Percentiles rank a stretch among this genome's conserved stretches.
These are phyloP conservation scores for Irpex lacteus DNA, from an alignment of 1,284 basidiomycete species.

Conservation along the genomic window DNA sequence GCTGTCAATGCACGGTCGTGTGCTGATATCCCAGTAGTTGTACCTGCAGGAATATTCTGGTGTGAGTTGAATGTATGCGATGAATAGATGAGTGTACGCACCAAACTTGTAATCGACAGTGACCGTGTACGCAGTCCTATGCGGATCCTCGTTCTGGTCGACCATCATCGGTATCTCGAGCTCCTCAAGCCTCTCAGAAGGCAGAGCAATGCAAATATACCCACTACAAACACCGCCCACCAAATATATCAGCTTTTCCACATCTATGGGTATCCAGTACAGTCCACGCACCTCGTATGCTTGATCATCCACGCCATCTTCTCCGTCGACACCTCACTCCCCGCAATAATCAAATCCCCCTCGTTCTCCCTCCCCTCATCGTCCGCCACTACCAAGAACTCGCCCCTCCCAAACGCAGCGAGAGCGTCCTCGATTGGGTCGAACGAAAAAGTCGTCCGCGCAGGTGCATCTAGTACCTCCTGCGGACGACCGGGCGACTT, in stretches of 20 bases:
- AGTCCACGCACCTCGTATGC: slow-evolving; percentile 76
- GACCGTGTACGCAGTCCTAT: slow-evolving; percentile 96
- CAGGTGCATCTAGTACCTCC: slow-evolving; percentile 21
- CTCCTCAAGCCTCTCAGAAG: slow-evolving; percentile 70
- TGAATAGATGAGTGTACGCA: slow-evolving; percentile 28
- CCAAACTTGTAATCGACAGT: slow-evolving; percentile 93
- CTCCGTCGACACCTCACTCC: slow-evolving; percentile 80
- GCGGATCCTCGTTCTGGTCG: slow-evolving; percentile 84
- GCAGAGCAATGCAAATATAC: slow-evolving; percentile 91
- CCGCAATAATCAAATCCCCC: slow-evolving; percentile 90
- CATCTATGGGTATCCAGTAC: neutral
- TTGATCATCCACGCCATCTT: slow-evolving; percentile 99
- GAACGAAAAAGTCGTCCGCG: slow-evolving; percentile 37
- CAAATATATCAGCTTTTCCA: neutral
- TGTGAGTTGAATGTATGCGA: neutral
- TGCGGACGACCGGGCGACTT: slow-evolving; percentile 23
- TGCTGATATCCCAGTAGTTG: slow-evolving; percentile 96
- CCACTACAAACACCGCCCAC: slow-evolving; percentile 53
- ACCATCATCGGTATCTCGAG: slow-evolving; percentile 96
- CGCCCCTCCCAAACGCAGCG: slow-evolving; percentile 75
- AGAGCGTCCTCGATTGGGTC: slow-evolving; percentile 82
- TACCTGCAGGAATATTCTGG: slow-evolving; percentile 47
- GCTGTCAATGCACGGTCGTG: slow-evolving; percentile 91
- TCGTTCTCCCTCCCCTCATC: slow-evolving; percentile 94
- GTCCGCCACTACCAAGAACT: slow-evolving; percentile 95